These are phyloP conservation scores for Castanea crenata DNA, from an alignment of 306 rosid species.

Conservation along the genomic window DNA sequence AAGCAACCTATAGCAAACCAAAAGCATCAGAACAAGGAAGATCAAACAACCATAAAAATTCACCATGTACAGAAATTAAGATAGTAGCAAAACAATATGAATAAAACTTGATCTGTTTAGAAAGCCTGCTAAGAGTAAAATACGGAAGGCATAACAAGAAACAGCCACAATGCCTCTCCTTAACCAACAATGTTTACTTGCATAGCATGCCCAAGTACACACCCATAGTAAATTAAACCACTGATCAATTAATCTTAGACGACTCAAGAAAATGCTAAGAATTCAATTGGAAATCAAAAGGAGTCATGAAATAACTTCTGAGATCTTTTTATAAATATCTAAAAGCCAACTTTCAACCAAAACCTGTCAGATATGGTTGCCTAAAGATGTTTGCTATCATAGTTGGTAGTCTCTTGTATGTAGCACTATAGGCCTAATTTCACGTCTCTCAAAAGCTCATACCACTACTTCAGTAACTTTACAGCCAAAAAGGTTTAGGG, in stretches of 20 bases:
- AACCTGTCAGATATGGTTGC: not conserved
- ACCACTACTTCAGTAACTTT: not conserved
- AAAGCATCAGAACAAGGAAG: constrained; percentile 14
- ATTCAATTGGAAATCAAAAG: not conserved
- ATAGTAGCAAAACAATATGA: not conserved
- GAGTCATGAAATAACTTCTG: not conserved
- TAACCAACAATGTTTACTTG: constrained; percentile 11
- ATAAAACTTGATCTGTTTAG: not conserved
- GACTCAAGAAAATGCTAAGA: not conserved
- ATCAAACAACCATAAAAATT: constrained; percentile 17
- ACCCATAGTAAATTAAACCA: not conserved
- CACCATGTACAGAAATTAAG: constrained; percentile 4
- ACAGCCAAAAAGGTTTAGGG: not conserved
- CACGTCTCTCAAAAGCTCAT: not conserved
- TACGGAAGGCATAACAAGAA: not conserved
- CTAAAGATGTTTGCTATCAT: not conserved
- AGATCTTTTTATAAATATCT: not conserved
- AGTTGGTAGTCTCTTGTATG: not conserved
- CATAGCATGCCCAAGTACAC: constrained; percentile 1
- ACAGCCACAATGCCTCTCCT: constrained; percentile 3
- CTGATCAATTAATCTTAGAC: not conserved
- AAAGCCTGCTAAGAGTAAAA: not conserved
- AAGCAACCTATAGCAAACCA: constrained; percentile 38
- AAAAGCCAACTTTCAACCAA: not conserved
- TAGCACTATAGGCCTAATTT: not conserved